Conservation (phyloP, 2,329 filamentous ascomycete genomes). For the Fusarium drepaniforme region DNA sequence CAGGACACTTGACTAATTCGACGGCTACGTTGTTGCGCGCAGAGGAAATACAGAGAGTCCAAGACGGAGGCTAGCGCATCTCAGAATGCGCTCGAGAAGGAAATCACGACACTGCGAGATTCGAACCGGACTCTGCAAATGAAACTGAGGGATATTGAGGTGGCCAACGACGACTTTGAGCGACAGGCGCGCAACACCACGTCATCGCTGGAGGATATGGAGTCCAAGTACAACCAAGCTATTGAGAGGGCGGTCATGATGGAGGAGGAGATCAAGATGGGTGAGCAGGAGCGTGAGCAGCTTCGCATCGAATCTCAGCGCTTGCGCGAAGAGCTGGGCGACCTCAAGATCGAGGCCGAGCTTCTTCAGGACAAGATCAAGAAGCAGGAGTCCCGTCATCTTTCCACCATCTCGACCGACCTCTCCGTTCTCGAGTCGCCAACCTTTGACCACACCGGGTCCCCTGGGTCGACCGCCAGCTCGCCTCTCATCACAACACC, state of each 20-base stretch:
- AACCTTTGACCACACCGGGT: constrained; percentile 77
- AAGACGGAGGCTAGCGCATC: constrained; percentile 88
- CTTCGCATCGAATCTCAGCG: constrained; percentile 93
- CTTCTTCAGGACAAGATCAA: constrained; percentile 95
- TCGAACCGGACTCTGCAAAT: constrained; percentile 84
- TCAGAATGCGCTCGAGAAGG: constrained; percentile 91
- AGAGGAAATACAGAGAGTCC: constrained; percentile 97
- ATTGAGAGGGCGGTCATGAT: constrained; percentile 94
- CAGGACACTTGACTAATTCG: constrained; percentile 16
- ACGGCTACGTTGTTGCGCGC: constrained; percentile 29
- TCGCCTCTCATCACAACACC: constrained; percentile 93
- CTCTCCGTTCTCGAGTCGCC: constrained; percentile 76
- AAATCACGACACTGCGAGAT: constrained; percentile 92
- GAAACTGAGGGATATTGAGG: constrained; percentile 92
- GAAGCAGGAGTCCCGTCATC: constrained; percentile 71
- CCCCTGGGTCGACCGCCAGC: constrained; percentile 87
- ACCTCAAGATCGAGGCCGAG: constrained; percentile 94
- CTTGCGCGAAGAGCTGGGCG: constrained; percentile 89
- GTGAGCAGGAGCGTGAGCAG: constrained; percentile 90
- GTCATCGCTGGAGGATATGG: constrained; percentile 94
- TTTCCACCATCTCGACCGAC: constrained; percentile 71
- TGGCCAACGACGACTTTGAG: constrained; percentile 98
- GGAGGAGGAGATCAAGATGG: constrained; percentile 92
- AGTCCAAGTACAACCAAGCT: constrained; percentile 95
- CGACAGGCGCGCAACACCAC: constrained; percentile 95